Percentiles rank a stretch among this genome's conserved stretches.
Evolutionary conservation across 805 yeast genomes (phyloP).

Genomic region (Wickerhamiella domercqiae): DNA sequence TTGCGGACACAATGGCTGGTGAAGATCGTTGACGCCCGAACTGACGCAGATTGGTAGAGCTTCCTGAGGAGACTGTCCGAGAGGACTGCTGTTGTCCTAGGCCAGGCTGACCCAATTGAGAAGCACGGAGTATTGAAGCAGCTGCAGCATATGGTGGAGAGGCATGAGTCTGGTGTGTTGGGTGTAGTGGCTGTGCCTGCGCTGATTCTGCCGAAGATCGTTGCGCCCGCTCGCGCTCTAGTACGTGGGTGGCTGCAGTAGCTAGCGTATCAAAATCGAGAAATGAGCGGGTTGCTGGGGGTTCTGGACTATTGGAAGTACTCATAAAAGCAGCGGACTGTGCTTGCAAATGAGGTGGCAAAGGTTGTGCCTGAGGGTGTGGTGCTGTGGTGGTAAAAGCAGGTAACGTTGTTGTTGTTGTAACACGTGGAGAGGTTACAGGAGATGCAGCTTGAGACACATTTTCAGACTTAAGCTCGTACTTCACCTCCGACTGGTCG

Average conservation of each 20-base stretch:
- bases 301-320: conserved; percentile 3
- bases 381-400: no score
- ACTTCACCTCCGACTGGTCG: no score
- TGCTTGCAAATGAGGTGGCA: conserved; percentile 1
- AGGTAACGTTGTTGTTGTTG: no score
- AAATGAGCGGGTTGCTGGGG: conserved; percentile 7
- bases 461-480: no score
- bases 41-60: conserved; percentile 2
- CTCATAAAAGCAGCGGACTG: conserved; percentile 9
- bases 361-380: conserved; percentile 2
- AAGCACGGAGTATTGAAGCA: not conserved
- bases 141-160: not conserved
- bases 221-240: conserved; percentile 24
- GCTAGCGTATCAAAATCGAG: conserved; percentile 30
- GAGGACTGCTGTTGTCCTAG: conserved; percentile 2
- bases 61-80: conserved; percentile 1
- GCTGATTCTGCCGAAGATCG: not conserved
- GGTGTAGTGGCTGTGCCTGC: not conserved
- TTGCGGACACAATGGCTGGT: conserved; percentile 15
- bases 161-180: conserved; percentile 3
- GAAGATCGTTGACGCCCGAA: conserved; percentile 16
- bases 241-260: conserved; percentile 31
- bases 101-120: not conserved
- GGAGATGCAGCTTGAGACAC: no score
- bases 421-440: no score